Evolutionary conservation across 2,329 filamentous ascomycete species (phyloP).

Genomic region (Pyricularia pennisetigena): DNA sequence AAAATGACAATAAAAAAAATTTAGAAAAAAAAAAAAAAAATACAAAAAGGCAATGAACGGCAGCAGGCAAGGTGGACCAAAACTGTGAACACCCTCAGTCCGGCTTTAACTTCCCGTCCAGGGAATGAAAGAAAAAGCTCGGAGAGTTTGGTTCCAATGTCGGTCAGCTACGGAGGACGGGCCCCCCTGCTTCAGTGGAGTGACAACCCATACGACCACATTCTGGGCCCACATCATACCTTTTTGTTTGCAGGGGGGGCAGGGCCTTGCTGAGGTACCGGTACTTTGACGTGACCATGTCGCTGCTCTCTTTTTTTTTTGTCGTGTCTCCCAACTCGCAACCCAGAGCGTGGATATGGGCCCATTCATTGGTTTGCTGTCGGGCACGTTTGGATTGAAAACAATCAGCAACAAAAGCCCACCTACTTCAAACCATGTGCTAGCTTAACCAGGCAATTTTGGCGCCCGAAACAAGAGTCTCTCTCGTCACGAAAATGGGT

Average conservation of each 20-base stretch:
- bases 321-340: not conserved
- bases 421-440: not conserved
- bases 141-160: constrained; percentile 4
- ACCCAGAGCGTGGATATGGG: not conserved
- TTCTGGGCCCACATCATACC: not conserved
- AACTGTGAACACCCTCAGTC: not conserved
- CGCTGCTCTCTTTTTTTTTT: not conserved
- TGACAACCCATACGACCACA: not conserved
- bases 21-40: not conserved
- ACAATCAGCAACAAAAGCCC: not conserved
- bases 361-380: not conserved
- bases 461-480: not conserved
- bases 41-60: not conserved
- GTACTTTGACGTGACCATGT: not conserved
- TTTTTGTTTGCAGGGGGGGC: not conserved
- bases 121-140: constrained; percentile 4
- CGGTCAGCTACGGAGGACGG: not conserved
- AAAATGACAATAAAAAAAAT: not conserved
- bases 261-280: constrained; percentile 2
- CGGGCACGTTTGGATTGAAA: not conserved
- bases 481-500: not conserved
- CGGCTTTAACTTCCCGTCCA: not conserved
- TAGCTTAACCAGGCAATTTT: not conserved
- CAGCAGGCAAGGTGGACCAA: constrained; percentile 1
- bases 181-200: not conserved